These are phyloP conservation scores for Tetrapyrgos nigripes DNA, from an alignment of 1,284 basidiomycete genomes.

Conservation along the genomic window DNA sequence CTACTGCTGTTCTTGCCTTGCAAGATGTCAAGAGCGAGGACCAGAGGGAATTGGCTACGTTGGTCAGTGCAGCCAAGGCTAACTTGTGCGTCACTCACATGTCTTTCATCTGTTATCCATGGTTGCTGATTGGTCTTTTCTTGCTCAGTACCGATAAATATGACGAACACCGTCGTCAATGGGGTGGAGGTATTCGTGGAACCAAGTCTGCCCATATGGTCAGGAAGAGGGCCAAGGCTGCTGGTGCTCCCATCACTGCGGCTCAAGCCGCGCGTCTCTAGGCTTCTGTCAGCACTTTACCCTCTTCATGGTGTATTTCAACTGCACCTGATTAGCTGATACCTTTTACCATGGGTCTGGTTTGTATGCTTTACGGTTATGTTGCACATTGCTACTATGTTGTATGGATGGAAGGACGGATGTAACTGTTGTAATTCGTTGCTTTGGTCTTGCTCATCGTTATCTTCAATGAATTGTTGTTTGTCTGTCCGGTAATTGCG, in stretches of 20 bases:
- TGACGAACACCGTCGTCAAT: slow-evolving; percentile 89
- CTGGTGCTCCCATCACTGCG: slow-evolving; percentile 68
- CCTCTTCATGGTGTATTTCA: too few relatives aligned
- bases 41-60: slow-evolving; percentile 91
- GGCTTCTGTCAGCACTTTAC: too few relatives aligned
- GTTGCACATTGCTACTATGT: too few relatives aligned
- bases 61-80: slow-evolving; percentile 94
- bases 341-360: too few relatives aligned
- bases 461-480: too few relatives aligned
- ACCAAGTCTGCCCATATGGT: slow-evolving; percentile 94
- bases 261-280: slow-evolving; percentile 70
- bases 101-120: neutral
- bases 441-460: too few relatives aligned
- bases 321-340: too few relatives aligned
- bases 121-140: slow-evolving; percentile 1
- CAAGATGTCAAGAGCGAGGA: slow-evolving; percentile 97
- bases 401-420: too few relatives aligned
- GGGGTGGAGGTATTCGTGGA: slow-evolving; percentile 97
- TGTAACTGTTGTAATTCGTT: too few relatives aligned
- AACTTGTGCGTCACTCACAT: slow-evolving; percentile 77
- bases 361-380: too few relatives aligned
- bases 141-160: slow-evolving; percentile 87
- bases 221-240: slow-evolving; percentile 92
- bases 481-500: too few relatives aligned
- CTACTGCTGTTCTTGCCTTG: slow-evolving; percentile 88